Evolutionary conservation across 768 basidiomycete genomes (phyloP).

Genomic region (Boletus rex-veris): DNA sequence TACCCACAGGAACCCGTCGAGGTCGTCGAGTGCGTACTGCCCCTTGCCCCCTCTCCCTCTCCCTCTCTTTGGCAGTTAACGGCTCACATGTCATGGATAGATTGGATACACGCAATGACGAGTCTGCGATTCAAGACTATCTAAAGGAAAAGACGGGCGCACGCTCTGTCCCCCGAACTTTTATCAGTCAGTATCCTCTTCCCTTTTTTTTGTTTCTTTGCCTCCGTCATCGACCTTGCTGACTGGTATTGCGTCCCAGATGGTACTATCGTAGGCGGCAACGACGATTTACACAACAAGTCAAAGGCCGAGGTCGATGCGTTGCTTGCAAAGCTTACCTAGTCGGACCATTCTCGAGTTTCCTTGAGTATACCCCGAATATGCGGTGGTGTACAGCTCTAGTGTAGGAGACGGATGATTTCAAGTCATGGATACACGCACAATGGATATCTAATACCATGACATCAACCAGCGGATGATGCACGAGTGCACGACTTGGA

Average conservation of each 20-base stretch:
- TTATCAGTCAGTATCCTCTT: conserved; percentile 50
- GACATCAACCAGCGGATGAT: too few relatives aligned
- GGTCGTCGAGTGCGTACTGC: conserved; percentile 46
- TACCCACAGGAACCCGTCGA: conserved; percentile 38
- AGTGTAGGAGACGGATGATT: too few relatives aligned
- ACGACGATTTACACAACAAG: conserved; percentile 14
- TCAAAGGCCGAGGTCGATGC: background rate
- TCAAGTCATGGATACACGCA: too few relatives aligned
- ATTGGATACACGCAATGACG: conserved; percentile 58
- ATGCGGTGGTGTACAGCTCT: too few relatives aligned
- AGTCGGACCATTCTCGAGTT: too few relatives aligned
- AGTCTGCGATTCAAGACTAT: conserved; percentile 61
- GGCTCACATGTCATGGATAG: conserved; percentile 20
- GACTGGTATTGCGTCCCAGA: conserved; percentile 1
- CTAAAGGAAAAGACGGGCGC: conserved; percentile 61
- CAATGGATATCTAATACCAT: too few relatives aligned
- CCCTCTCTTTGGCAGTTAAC: too few relatives aligned
- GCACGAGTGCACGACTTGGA: too few relatives aligned
- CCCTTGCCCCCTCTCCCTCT: background rate
- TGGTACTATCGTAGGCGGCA: conserved; percentile 20
- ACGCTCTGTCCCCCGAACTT: conserved; percentile 73
- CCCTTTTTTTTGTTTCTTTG: background rate
- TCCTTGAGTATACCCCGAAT: too few relatives aligned
- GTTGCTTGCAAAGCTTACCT: conserved; percentile 4
- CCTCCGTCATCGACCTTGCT: background rate